These are phyloP conservation scores for Trametes cubensis DNA, from an alignment of 768 basidiomycete genomes.

Conservation along the genomic window DNA sequence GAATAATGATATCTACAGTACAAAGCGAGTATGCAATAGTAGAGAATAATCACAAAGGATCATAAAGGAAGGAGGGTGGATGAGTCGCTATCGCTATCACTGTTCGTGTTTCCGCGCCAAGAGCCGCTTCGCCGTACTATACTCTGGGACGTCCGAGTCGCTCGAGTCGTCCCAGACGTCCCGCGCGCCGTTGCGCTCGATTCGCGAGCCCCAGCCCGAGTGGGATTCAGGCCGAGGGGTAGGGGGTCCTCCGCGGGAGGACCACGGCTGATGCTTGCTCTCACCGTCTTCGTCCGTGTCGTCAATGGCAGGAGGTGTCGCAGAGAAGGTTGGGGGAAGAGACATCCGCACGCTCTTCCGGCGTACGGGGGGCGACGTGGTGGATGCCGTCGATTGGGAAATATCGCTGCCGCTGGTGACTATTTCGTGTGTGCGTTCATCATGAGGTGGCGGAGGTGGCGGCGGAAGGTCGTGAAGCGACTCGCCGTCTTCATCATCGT, in stretches of 20 bases:
- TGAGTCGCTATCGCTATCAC: not conserved
- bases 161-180: constrained; percentile 69
- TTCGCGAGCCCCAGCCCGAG: constrained; percentile 25
- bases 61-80: not conserved
- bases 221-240: constrained; percentile 22
- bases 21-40: not conserved
- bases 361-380: constrained; percentile 34
- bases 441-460: constrained; percentile 28
- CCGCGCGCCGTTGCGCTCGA: constrained; percentile 20
- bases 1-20: constrained; percentile 14
- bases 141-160: constrained; percentile 64
- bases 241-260: constrained; percentile 13
- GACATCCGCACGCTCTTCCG: constrained; percentile 81
- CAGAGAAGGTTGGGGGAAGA: constrained; percentile 73
- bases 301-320: constrained; percentile 66
- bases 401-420: constrained; percentile 33
- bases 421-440: constrained; percentile 7
- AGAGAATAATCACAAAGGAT: not conserved
- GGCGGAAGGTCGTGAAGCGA: constrained; percentile 12
- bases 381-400: constrained; percentile 32
- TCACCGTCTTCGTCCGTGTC: constrained; percentile 44
- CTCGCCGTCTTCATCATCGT: constrained; percentile 39
- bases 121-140: constrained; percentile 57
- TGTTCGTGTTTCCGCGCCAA: constrained; percentile 44
- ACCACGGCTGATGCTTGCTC: constrained; percentile 29